phyloP scores from a whole-genome alignment of 2,329 filamentous ascomycete species.

The Mycosphaerella sp. region DNA sequence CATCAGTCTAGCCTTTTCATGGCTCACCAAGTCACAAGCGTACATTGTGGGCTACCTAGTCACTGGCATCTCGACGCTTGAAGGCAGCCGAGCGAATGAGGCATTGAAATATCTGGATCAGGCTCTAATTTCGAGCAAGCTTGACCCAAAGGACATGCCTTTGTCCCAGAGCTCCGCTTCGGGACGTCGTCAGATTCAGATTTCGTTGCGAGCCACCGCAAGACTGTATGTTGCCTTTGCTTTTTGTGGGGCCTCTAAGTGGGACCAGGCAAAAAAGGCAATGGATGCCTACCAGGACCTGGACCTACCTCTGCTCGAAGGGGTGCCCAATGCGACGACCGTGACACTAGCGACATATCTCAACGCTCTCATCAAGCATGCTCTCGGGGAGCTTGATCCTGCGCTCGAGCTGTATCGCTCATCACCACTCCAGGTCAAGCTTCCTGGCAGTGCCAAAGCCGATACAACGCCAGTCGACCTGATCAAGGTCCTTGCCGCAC shows the following conservation, averaged over 20 bases:
- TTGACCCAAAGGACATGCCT: slow-evolving; percentile 8
- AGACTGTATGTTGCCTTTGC: slow-evolving; percentile 64
- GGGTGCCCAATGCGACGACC: not conserved
- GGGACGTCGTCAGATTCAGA: slow-evolving; percentile 52
- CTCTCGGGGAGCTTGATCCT: slow-evolving; percentile 62
- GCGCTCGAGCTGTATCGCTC: slow-evolving; percentile 64
- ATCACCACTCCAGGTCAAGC: slow-evolving; percentile 47
- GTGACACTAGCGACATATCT: slow-evolving; percentile 53
- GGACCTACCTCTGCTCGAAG: slow-evolving; percentile 4
- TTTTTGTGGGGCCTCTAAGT: slow-evolving; percentile 64
- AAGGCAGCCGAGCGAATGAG: slow-evolving; percentile 48
- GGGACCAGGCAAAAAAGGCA: slow-evolving; percentile 49
- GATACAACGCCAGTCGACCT: slow-evolving; percentile 33
- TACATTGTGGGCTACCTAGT: slow-evolving; percentile 56
- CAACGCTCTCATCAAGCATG: slow-evolving; percentile 68
- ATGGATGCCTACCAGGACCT: slow-evolving; percentile 1
- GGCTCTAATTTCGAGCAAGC: slow-evolving; percentile 45
- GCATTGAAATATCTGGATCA: slow-evolving; percentile 53
- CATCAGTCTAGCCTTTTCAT: slow-evolving; percentile 49
- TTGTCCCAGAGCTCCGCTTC: slow-evolving; percentile 34
- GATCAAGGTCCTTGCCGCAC: slow-evolving; percentile 42
- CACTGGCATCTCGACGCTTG: slow-evolving; percentile 51
- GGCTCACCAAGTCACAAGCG: slow-evolving; percentile 56
- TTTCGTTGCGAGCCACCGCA: slow-evolving; percentile 49
- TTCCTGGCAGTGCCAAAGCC: slow-evolving; percentile 34